Percentiles rank a stretch among this genome's conserved stretches.
phyloP scores from a whole-genome alignment of 2,329 filamentous ascomycete species.

The Botrytis pseudocinerea region DNA sequence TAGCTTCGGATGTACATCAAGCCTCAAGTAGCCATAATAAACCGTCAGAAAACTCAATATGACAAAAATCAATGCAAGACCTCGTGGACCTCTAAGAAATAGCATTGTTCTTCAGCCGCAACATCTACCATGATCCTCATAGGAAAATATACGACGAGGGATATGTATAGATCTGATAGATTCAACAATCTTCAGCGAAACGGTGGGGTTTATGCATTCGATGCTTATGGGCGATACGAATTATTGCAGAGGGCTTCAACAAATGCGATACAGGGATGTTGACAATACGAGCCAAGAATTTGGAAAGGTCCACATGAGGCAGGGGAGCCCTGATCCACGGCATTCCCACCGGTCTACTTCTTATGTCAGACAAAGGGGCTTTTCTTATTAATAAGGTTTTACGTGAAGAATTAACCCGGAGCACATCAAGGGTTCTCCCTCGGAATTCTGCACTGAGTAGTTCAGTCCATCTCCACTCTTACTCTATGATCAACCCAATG shows the following conservation, averaged over 20 bases:
- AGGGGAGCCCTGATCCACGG: not conserved
- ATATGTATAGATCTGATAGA: not conserved
- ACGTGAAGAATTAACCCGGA: not conserved
- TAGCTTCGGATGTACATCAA: not conserved
- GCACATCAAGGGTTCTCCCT: not conserved
- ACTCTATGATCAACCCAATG: not conserved
- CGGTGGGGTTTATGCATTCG: not conserved
- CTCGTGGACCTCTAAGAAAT: slow-evolving; percentile 3
- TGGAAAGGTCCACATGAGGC: not conserved
- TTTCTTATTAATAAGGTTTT: not conserved
- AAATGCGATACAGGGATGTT: not conserved
- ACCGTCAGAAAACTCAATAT: not conserved
- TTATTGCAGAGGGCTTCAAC: not conserved
- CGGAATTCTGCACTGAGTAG: not conserved
- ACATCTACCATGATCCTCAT: slow-evolving; percentile 6
- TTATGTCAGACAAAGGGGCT: slow-evolving; percentile 5
- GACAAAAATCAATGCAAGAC: slow-evolving; percentile 14
- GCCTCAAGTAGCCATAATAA: slow-evolving; percentile 15
- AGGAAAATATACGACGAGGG: not conserved
- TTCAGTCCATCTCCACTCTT: not conserved
- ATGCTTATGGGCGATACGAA: not conserved
- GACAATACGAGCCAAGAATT: slow-evolving; percentile 7
- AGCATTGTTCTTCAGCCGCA: slow-evolving; percentile 12
- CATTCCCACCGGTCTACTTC: not conserved
- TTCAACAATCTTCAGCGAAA: not conserved